Conservation (phyloP, 192 early-diverging fungal species). For the Backusella sp. region DNA sequence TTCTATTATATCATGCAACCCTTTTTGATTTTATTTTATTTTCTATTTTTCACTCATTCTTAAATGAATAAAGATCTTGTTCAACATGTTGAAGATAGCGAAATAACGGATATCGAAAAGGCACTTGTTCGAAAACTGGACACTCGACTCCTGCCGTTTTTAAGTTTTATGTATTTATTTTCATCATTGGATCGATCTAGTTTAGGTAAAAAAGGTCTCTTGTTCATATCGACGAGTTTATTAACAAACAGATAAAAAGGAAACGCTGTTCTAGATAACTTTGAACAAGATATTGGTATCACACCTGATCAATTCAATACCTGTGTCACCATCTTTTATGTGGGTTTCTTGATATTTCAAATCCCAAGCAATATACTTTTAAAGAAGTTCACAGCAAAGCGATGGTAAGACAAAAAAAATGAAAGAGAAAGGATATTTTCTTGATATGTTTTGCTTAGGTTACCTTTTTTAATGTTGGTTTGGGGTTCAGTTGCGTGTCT, state of each 20-base stretch:
- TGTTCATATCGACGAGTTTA: neutral
- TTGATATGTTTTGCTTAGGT: conserved; percentile 2
- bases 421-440: neutral
- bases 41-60: neutral
- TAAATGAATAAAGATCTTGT: neutral
- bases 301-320: conserved; percentile 35
- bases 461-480: conserved; percentile 29
- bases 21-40: neutral
- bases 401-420: conserved; percentile 20
- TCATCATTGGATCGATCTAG: conserved; percentile 34
- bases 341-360: conserved; percentile 33
- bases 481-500: conserved; percentile 28
- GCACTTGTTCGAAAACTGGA: conserved; percentile 27
- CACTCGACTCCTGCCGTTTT: conserved; percentile 24
- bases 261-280: conserved; percentile 36
- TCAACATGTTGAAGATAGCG: neutral
- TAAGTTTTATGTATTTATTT: conserved; percentile 38
- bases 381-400: conserved; percentile 25
- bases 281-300: conserved; percentile 31
- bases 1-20: neutral
- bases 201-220: conserved; percentile 12
- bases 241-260: conserved; percentile 7
- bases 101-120: conserved; percentile 14
- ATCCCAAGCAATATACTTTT: conserved; percentile 35
- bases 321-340: conserved; percentile 34